These are phyloP conservation scores for Tubosaeta sp. DNA, from an alignment of 768 basidiomycete species.

Conservation along the genomic window DNA sequence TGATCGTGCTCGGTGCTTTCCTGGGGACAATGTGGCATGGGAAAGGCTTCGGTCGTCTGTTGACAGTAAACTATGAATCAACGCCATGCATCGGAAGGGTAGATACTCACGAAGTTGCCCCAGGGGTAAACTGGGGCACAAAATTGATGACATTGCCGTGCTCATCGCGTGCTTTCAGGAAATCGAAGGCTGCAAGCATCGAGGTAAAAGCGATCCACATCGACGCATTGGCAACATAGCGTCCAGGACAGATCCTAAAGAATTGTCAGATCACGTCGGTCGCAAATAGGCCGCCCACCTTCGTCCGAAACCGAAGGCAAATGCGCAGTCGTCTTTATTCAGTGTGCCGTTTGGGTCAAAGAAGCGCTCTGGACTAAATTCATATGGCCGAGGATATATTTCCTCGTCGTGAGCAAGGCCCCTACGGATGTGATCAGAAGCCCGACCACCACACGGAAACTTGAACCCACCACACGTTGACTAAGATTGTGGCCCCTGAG, in stretches of 20 bases:
- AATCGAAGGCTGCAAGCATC: conserved; percentile 24
- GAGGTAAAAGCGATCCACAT: conserved; percentile 23
- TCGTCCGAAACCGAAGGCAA: conserved; percentile 25
- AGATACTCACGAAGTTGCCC: conserved; percentile 16
- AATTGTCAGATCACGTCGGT: background rate
- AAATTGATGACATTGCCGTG: conserved; percentile 21
- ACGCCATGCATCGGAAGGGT: background rate
- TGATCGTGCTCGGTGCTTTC: conserved; percentile 3
- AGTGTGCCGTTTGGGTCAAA: conserved; percentile 16
- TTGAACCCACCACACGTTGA: conserved; percentile 21
- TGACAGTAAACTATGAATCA: background rate
- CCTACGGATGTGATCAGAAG: conserved; percentile 21
- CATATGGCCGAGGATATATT: conserved; percentile 36
- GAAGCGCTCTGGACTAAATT: conserved; percentile 41
- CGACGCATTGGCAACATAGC: conserved; percentile 19
- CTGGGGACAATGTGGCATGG: conserved; percentile 22
- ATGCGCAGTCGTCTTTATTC: conserved; percentile 1
- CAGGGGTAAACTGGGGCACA: conserved; percentile 19
- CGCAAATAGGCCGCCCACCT: conserved; percentile 11
- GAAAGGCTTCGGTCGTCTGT: conserved; percentile 22
- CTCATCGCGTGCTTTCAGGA: conserved; percentile 20
- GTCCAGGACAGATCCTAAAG: conserved; percentile 22
- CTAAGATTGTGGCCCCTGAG: conserved; percentile 15
- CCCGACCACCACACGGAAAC: background rate
- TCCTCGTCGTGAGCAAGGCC: conserved; percentile 36